Evolutionary conservation across 495 filamentous ascomycete species (phyloP).

Genomic region (Corynascus novoguineensis): DNA sequence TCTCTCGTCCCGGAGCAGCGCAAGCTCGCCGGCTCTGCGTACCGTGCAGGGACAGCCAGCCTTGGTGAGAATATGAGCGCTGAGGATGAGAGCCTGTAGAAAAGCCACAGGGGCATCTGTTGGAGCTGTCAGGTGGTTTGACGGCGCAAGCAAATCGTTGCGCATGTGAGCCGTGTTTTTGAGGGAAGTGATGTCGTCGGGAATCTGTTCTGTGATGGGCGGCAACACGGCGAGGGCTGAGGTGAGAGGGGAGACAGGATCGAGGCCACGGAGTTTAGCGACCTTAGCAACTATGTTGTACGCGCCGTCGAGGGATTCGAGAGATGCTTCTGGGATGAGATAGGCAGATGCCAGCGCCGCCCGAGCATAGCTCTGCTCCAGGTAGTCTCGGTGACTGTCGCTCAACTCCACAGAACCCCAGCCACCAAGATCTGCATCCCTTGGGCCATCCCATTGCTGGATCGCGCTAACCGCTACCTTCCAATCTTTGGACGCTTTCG

Average conservation of each 20-base stretch:
- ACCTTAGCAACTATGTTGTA: conserved; percentile 58
- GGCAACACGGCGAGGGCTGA: conserved; percentile 39
- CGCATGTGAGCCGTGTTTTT: conserved; percentile 44
- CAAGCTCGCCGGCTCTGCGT: conserved; percentile 54
- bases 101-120: conserved; percentile 55
- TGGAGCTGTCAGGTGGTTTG: conserved; percentile 65
- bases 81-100: conserved; percentile 62
- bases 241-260: conserved; percentile 44
- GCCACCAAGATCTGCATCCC: conserved; percentile 72
- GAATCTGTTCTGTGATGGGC: conserved; percentile 33
- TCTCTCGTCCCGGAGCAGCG: conserved; percentile 51
- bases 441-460: conserved; percentile 73
- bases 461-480: conserved; percentile 55
- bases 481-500: conserved; percentile 53
- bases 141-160: conserved; percentile 51
- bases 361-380: conserved; percentile 63
- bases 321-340: conserved; percentile 54
- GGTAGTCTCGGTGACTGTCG: conserved; percentile 47
- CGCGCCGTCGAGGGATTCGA: conserved; percentile 55
- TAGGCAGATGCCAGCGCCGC: conserved; percentile 70
- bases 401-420: conserved; percentile 51
- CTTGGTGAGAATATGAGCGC: conserved; percentile 57
- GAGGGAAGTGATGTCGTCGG: conserved; percentile 28
- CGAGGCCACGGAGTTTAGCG: conserved; percentile 54
- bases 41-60: conserved; percentile 57